Conservation (phyloP, 2,329 filamentous ascomycete genomes). For the Diaporthe caulivora region DNA sequence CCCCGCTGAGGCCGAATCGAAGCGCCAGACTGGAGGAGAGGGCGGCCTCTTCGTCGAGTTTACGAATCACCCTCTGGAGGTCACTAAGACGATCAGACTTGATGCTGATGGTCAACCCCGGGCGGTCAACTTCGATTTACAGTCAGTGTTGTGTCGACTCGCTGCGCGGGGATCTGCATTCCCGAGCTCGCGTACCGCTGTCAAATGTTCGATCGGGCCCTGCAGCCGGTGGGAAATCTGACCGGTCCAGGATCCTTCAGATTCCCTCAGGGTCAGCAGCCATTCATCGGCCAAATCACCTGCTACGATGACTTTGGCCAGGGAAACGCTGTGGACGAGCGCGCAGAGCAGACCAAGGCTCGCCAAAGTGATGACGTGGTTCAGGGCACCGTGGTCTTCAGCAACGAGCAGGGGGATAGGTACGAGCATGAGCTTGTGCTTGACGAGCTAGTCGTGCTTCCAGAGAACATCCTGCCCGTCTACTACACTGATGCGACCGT, state of each 20-base stretch:
- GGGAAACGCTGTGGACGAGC: background rate
- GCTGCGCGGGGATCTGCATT: constrained; percentile 16
- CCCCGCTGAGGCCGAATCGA: background rate
- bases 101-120: constrained; percentile 4
- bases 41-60: background rate
- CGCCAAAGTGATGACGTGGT: background rate
- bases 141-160: background rate
- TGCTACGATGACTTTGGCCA: constrained; percentile 14
- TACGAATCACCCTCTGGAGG: constrained; percentile 13
- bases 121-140: constrained; percentile 5
- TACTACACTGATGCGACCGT: background rate
- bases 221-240: constrained; percentile 1
- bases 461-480: background rate
- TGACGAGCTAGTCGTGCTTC: background rate
- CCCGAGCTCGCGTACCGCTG: constrained; percentile 6
- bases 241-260: background rate
- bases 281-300: constrained; percentile 11
- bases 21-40: constrained; percentile 6
- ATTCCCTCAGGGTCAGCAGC: constrained; percentile 4
- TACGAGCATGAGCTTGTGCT: constrained; percentile 24
- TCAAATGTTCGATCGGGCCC: constrained; percentile 2
- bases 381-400: constrained; percentile 4
- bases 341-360: background rate
- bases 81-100: constrained; percentile 10
- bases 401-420: constrained; percentile 8